Evolutionary conservation across 164 flowering plant species (phyloP), one percentile per base, ranked within the genome.

Genomic region (Kingdonia uniflora): DNA sequence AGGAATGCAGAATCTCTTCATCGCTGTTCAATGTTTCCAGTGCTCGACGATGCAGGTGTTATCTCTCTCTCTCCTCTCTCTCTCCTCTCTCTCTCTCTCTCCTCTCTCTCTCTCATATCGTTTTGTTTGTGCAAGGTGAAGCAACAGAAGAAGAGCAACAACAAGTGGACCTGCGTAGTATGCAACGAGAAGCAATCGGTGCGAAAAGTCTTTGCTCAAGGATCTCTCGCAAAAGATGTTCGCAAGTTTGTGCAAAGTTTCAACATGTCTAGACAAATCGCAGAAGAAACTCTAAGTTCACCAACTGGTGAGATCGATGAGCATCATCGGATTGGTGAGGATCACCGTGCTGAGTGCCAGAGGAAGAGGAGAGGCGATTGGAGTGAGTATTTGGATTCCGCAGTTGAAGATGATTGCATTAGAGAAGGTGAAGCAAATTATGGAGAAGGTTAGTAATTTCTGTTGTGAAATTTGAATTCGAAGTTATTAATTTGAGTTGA

Each of bases 101-200:
- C 38, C 13, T 29, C 14, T 44, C 45, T 39, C 56, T 29, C 16
- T 10, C 55, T 13, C 39, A 0, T 14, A 1, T 35, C 0, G 14
- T 14, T 20, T 12, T 8, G 11, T 20, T 11, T 11, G 20, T 50
- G 44, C 24, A 6, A 89, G 95, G 97, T 87, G 80, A 84, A 87
- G 81, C 94, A 90, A 74, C 71, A 70, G 84, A 82, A 76, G 84
- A 84, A 81, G 75, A 81, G 91, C 76, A 74, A 80, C 70, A 81
- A 82, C 80, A 86, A 81, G 58, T 90, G 95, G 97, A 71, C 26
- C 14, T 87, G 97, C 65, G 91, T 73, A 54, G 71, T 90, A 20
- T 90, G 97, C 83, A 80, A 83, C 65, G 62, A 80, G 75, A 84
- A 77, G 74, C 97, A 90, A 49, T 87, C 95, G 1, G 76, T 80